These are phyloP conservation scores for Paxillus rubicundulus DNA, from an alignment of 768 basidiomycete species.

Conservation along the genomic window DNA sequence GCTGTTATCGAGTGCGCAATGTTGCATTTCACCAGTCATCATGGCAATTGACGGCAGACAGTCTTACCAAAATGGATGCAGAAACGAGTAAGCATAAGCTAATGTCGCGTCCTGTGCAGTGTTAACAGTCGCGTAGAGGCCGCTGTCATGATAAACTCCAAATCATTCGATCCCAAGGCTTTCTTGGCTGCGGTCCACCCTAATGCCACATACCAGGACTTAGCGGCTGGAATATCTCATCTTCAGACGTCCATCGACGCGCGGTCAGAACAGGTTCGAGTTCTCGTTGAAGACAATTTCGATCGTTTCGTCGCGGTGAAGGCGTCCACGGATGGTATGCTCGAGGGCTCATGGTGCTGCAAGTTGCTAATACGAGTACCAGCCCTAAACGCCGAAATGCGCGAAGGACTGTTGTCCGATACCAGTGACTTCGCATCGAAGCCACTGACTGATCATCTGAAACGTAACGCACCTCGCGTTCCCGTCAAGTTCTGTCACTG, in stretches of 20 bases:
- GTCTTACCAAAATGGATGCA: constrained; percentile 66
- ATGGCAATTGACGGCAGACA: constrained; percentile 24
- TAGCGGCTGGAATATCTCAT: constrained; percentile 72
- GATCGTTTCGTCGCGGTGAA: constrained; percentile 98
- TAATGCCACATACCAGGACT: constrained; percentile 91
- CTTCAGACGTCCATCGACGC: constrained; percentile 81
- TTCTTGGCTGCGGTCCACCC: constrained; percentile 92
- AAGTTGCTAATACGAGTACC: constrained; percentile 5
- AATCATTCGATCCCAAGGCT: constrained; percentile 92
- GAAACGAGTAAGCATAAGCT: constrained; percentile 58
- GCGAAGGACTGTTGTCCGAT: constrained; percentile 75
- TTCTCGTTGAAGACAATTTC: constrained; percentile 96
- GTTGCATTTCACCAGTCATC: not conserved
- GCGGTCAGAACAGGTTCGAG: constrained; percentile 89
- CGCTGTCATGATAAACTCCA: constrained; percentile 81
- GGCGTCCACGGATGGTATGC: constrained; percentile 87
- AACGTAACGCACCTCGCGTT: constrained; percentile 46
- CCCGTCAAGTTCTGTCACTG: not conserved
- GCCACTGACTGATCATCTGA: constrained; percentile 79
- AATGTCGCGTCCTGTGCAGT: constrained; percentile 5
- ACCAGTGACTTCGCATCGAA: constrained; percentile 80
- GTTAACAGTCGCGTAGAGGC: constrained; percentile 50
- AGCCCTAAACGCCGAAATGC: constrained; percentile 94
- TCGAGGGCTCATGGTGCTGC: constrained; percentile 3
- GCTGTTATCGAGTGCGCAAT: constrained; percentile 52